These are phyloP conservation scores for Rutidosis leptorrhynchoides DNA, from an alignment of 129 eudicot genomes.

Conservation along the genomic window DNA sequence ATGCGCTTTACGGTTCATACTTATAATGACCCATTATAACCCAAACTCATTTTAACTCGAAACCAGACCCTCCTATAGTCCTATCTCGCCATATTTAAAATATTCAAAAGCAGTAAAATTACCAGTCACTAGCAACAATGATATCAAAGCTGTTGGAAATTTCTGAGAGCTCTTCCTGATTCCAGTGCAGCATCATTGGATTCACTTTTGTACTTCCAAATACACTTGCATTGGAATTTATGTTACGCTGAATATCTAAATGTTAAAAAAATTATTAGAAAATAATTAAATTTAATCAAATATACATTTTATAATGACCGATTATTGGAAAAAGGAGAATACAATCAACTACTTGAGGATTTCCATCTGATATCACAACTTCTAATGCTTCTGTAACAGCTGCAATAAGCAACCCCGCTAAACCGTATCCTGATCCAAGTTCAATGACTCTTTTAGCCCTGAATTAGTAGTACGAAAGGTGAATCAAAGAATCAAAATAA, in stretches of 20 bases:
- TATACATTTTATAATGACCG: neutral
- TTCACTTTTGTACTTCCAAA: slow-evolving; percentile 69
- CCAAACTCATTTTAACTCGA: neutral
- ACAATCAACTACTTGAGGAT: slow-evolving; percentile 99
- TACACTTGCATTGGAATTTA: slow-evolving; percentile 53
- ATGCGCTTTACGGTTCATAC: neutral
- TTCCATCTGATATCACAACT: slow-evolving; percentile 95
- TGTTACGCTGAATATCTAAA: slow-evolving; percentile 79
- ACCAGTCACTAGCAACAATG: slow-evolving; percentile 98
- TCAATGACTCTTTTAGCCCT: slow-evolving; percentile 84
- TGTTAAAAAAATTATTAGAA: slow-evolving; percentile 31
- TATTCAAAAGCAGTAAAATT: slow-evolving; percentile 13
- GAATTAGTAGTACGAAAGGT: slow-evolving; percentile 17
- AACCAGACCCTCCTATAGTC: neutral
- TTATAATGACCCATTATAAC: neutral
- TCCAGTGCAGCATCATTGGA: slow-evolving; percentile 80
- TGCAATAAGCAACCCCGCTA: slow-evolving; percentile 87
- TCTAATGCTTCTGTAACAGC: slow-evolving; percentile 74
- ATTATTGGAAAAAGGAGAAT: slow-evolving; percentile 51
- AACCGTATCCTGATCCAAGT: slow-evolving; percentile 95
- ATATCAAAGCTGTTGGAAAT: slow-evolving; percentile 59
- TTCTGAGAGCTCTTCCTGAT: slow-evolving; percentile 43
- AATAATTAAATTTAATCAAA: neutral
- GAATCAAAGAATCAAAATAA: slow-evolving; percentile 9
- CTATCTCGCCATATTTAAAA: neutral